Base-by-base conservation (phyloP, 768 basidiomycete genomes). In the Sutorius australiensis region DNA sequence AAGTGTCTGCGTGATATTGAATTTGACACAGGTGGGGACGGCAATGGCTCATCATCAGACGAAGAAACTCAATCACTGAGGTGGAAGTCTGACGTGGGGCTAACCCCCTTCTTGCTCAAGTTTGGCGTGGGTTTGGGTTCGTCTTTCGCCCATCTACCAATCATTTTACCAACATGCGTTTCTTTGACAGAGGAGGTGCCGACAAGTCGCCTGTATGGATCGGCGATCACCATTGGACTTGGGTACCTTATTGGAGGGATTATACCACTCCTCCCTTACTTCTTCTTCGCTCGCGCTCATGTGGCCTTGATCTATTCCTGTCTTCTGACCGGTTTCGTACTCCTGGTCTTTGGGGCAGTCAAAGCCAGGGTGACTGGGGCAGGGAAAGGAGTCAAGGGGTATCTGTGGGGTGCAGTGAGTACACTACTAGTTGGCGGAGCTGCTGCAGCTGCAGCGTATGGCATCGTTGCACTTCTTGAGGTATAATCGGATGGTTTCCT, bases 201-300 rank as follows among this genome's bases (percentile, higher is more conserved):
- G 1, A 82, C 83, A 16, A 77, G 78, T 19, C 81, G 97, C 27
- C 76, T 97, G 58, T 98, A 93, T 73, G 78, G 86, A 33, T 95
- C 92, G 1, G 95, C 95, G 2, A 79, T 95, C 59, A 98, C 95
- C 0, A 98, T 99, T 65, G 97, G 95, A 56, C 79, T 92, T 65
- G 92, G 93, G 12, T 95, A 98, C 74, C 86, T 95, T 56, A 48
- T 95, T 50, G 97, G 97, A 41, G 97, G 97, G 30, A 77, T 95
- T 50, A 89, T 98, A 62, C 97, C 97, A 0, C 80, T 99, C 33
- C 61, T 94, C 10, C 93, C 93, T 10, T 95, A 97, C 73, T 94
- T 98, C 75, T 92, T 93, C 75, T 81, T 94, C 59, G 69, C 82
- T 3, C 70, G 70, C 12, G 93, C 92, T 9, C 78, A 83, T 33